phyloP scores from a whole-genome alignment of 2,329 filamentous ascomycete genomes.

The Diaporthe sp. region DNA sequence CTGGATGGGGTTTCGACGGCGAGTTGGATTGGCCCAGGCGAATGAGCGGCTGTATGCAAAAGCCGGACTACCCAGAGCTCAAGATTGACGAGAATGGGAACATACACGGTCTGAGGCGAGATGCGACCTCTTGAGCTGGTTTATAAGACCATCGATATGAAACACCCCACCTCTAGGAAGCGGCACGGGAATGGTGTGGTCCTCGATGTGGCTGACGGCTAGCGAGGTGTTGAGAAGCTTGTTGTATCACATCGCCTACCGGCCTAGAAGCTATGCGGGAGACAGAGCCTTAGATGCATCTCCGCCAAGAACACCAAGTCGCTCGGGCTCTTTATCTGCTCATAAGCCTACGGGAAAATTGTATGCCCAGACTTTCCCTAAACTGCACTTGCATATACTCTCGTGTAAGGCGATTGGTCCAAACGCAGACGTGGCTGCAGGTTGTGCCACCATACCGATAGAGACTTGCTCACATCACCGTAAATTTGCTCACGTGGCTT shows the following conservation, averaged over 20 bases:
- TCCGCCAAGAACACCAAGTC: conserved; percentile 6
- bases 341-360: not conserved
- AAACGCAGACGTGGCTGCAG: not conserved
- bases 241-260: conserved; percentile 3
- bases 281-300: not conserved
- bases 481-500: not conserved
- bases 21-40: conserved; percentile 23
- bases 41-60: conserved; percentile 32
- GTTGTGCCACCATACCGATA: not conserved
- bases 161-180: not conserved
- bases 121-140: not conserved
- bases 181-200: not conserved
- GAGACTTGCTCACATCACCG: not conserved
- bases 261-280: not conserved
- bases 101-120: not conserved
- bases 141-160: not conserved
- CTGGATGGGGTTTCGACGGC: conserved; percentile 20
- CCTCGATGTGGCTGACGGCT: not conserved
- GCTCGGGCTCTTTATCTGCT: conserved; percentile 10
- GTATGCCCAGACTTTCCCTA: not conserved
- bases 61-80: conserved; percentile 28
- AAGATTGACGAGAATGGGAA: conserved; percentile 18
- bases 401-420: not conserved
- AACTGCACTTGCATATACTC: not conserved
- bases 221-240: not conserved